A percentile compares a stretch with the other conserved stretches of the same genome.
Conservation (phyloP, 1,139 yeast species). For the Hansenula sp. region DNA sequence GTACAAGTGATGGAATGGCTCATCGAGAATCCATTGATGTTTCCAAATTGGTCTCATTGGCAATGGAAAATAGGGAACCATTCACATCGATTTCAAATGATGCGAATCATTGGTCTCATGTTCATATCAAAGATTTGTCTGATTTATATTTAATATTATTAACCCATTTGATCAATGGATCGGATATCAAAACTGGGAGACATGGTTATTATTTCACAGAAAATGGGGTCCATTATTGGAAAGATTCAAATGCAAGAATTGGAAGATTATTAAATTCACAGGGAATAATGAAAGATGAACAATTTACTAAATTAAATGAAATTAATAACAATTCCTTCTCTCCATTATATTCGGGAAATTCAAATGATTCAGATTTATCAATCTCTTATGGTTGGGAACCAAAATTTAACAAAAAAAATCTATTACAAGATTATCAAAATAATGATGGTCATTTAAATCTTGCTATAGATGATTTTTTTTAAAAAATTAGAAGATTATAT, state of each 20-base stretch:
- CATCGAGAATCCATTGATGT: slow-evolving; percentile 32
- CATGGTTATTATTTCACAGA: slow-evolving; percentile 38
- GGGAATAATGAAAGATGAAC: slow-evolving; percentile 18
- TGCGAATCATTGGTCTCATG: slow-evolving; percentile 33
- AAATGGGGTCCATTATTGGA: slow-evolving; percentile 31
- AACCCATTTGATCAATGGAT: slow-evolving; percentile 23
- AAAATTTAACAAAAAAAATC: not conserved
- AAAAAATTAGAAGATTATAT: no score
- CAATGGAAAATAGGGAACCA: slow-evolving; percentile 10
- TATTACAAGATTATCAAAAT: not conserved
- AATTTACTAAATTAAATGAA: slow-evolving; percentile 21
- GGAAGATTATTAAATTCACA: slow-evolving; percentile 21
- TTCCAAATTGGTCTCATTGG: slow-evolving; percentile 26
- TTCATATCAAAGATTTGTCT: slow-evolving; percentile 37
- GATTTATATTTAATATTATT: slow-evolving; percentile 27
- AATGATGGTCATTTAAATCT: no score
- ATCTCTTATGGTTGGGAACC: slow-evolving; percentile 12
- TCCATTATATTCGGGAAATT: slow-evolving; percentile 28
- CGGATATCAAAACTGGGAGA: slow-evolving; percentile 28
- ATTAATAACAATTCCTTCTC: slow-evolving; percentile 20
- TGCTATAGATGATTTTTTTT: no score
- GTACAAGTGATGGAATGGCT: slow-evolving; percentile 29
- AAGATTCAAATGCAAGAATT: slow-evolving; percentile 28
- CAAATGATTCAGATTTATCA: slow-evolving; percentile 30
- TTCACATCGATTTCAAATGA: slow-evolving; percentile 32